phyloP scores from a whole-genome alignment of 768 basidiomycete genomes.

The Tubosaeta brunneosetosa region DNA sequence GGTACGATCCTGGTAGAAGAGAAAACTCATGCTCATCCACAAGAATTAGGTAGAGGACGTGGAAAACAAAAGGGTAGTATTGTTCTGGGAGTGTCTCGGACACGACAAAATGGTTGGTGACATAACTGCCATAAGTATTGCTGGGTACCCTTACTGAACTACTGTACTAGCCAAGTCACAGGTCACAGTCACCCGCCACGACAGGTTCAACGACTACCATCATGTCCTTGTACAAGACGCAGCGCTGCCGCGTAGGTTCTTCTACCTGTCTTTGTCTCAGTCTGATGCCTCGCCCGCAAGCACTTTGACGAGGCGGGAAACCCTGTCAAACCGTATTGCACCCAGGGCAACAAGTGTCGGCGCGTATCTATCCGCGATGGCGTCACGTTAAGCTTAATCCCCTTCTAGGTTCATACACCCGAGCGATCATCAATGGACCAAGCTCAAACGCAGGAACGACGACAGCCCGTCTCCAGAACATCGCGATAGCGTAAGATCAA shows the following conservation, averaged over 20 bases:
- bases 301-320: constrained; percentile 45
- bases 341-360: constrained; percentile 48
- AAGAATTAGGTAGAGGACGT: not conserved
- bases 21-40: constrained; percentile 15
- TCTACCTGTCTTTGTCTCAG: constrained; percentile 4
- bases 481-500: constrained; percentile 20
- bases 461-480: constrained; percentile 17
- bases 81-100: constrained; percentile 8
- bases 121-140: not conserved
- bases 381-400: constrained; percentile 3
- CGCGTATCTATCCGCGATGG: constrained; percentile 25
- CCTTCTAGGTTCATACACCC: constrained; percentile 46
- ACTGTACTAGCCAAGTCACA: constrained; percentile 7
- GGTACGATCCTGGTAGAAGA: constrained; percentile 14
- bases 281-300: constrained; percentile 29
- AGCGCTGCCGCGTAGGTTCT: constrained; percentile 43
- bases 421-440: constrained; percentile 40
- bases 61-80: not conserved
- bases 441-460: constrained; percentile 16
- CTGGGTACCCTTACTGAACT: not conserved
- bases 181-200: constrained; percentile 18
- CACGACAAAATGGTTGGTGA: not conserved
- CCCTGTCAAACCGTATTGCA: constrained; percentile 40
- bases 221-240: constrained; percentile 40
- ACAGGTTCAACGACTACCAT: constrained; percentile 1